A percentile compares a stretch with the other conserved stretches of the same genome.
Evolutionary conservation across 2,329 filamentous ascomycete species (phyloP).

Genomic region (Colletotrichum shisoi): DNA sequence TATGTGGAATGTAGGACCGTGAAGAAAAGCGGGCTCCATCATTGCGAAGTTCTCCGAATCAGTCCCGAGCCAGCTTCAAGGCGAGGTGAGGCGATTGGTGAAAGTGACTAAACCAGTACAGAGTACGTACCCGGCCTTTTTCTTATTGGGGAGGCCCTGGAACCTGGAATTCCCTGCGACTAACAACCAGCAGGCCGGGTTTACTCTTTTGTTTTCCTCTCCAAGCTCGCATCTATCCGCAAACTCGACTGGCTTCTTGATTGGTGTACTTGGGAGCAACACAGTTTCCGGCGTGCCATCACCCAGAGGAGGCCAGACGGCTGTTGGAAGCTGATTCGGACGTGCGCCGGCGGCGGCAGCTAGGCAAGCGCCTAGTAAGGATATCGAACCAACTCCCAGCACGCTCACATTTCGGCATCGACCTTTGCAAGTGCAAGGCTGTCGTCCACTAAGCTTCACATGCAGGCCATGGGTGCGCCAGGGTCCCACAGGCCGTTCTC

Average conservation of each 20-base stretch:
- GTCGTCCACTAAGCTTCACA: conserved; percentile 27
- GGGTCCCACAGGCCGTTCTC: conserved; percentile 23
- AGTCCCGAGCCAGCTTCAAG: conserved; percentile 29
- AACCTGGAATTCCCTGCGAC: conserved; percentile 8
- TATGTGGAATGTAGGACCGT: conserved; percentile 27
- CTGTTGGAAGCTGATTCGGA: background rate
- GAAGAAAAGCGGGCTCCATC: conserved; percentile 31
- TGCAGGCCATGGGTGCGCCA: conserved; percentile 30
- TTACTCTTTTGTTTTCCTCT: background rate
- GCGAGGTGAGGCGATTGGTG: conserved; percentile 32
- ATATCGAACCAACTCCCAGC: conserved; percentile 1
- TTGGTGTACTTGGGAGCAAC: background rate
- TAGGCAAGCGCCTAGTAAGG: conserved; percentile 28
- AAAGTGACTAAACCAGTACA: conserved; percentile 35
- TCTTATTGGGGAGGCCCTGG: background rate
- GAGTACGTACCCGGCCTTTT: conserved; percentile 18
- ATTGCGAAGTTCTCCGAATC: conserved; percentile 37
- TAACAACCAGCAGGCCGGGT: conserved; percentile 11
- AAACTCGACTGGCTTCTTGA: background rate
- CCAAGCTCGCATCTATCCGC: background rate
- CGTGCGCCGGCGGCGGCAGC: conserved; percentile 28
- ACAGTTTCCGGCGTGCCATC: background rate
- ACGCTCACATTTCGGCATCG: conserved; percentile 15
- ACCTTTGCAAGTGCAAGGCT: conserved; percentile 29
- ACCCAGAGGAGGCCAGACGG: conserved; percentile 8